Evolutionary conservation across 1,139 yeast genomes (phyloP).

Genomic region (Suhomyces chickasaworum): DNA sequence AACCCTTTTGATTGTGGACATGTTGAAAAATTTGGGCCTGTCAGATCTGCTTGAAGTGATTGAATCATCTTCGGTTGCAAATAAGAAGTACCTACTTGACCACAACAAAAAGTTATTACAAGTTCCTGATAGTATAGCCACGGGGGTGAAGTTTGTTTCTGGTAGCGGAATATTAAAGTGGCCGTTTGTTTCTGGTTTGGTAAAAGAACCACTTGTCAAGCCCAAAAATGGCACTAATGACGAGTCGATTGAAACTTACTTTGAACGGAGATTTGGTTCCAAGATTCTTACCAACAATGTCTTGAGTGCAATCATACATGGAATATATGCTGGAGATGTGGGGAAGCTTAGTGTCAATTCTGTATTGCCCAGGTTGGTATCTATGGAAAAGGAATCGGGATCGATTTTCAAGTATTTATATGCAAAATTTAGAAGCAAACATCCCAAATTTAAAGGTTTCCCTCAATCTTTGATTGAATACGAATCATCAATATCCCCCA

Average conservation of each 20-base stretch:
- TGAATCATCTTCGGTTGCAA: slow-evolving; percentile 52
- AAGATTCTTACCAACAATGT: slow-evolving; percentile 59
- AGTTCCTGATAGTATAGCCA: slow-evolving; percentile 50
- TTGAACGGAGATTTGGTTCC: slow-evolving; percentile 68
- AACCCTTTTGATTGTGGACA: slow-evolving; percentile 60
- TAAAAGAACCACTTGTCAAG: slow-evolving; percentile 44
- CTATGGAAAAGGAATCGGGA: slow-evolving; percentile 61
- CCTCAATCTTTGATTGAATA: slow-evolving; percentile 25
- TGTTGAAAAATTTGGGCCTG: slow-evolving; percentile 47
- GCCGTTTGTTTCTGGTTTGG: slow-evolving; percentile 34
- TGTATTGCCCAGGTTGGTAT: slow-evolving; percentile 53
- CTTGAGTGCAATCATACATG: slow-evolving; percentile 81
- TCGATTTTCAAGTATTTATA: slow-evolving; percentile 50
- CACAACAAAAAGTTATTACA: slow-evolving; percentile 43
- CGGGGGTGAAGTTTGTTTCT: slow-evolving; percentile 42
- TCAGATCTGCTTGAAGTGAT: slow-evolving; percentile 52
- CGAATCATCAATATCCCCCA: slow-evolving; percentile 36
- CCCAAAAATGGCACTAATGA: slow-evolving; percentile 39
- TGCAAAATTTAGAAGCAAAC: slow-evolving; percentile 16
- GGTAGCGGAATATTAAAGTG: slow-evolving; percentile 38
- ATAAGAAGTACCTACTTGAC: slow-evolving; percentile 60
- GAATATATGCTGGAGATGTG: slow-evolving; percentile 89
- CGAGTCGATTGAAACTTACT: slow-evolving; percentile 70
- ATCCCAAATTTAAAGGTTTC: slow-evolving; percentile 10
- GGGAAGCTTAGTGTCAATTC: slow-evolving; percentile 64